phyloP scores from a whole-genome alignment of 108 stramenopile species.

The Skeletonema potamos region DNA sequence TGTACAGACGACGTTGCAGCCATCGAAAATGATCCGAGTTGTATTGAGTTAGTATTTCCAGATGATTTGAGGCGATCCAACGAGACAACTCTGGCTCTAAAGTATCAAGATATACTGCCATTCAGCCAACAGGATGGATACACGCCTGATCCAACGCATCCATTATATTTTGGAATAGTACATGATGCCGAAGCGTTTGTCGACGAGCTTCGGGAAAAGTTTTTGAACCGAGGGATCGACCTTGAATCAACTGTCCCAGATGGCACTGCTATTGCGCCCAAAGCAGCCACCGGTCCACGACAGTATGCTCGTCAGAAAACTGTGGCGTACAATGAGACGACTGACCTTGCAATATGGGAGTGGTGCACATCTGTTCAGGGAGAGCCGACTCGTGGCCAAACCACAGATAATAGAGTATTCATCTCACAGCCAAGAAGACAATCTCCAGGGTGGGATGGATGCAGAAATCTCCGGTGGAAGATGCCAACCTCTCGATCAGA shows the following conservation, averaged over 20 bases:
- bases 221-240: constrained; percentile 29
- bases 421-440: constrained; percentile 73
- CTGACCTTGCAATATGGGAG: constrained; percentile 52
- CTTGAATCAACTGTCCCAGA: constrained; percentile 43
- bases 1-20: constrained; percentile 68
- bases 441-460: constrained; percentile 87
- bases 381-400: constrained; percentile 53
- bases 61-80: constrained; percentile 37
- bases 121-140: constrained; percentile 39
- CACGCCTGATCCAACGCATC: constrained; percentile 37
- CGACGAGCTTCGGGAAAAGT: constrained; percentile 26
- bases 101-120: constrained; percentile 45
- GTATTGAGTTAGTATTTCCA: constrained; percentile 60
- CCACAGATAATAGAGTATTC: constrained; percentile 42
- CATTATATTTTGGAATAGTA: constrained; percentile 59
- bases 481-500: constrained; percentile 62
- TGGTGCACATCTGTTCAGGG: constrained; percentile 72
- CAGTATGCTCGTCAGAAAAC: constrained; percentile 51
- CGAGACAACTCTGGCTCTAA: constrained; percentile 36
- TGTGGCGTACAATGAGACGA: constrained; percentile 34
- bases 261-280: constrained; percentile 66
- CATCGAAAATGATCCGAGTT: constrained; percentile 48
- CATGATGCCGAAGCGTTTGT: constrained; percentile 52
- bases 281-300: constrained; percentile 67
- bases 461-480: constrained; percentile 65